Base-by-base conservation (phyloP, 257 asterid genomes). In the Paulownia fortunei region DNA sequence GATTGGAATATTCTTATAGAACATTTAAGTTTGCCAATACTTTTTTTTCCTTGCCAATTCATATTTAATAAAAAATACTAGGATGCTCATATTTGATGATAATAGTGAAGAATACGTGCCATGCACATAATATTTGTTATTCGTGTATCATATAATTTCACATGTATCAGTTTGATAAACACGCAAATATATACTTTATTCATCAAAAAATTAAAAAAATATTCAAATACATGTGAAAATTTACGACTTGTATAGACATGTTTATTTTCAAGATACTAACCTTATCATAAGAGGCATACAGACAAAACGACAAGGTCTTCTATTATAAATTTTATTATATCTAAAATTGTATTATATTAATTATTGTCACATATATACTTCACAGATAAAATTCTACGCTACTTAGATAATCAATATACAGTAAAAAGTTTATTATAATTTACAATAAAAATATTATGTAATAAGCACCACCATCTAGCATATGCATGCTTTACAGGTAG, bases 401-500 rank as follows among this genome's bases (percentile, higher is more conserved):
- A n/a, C n/a, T n/a, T n/a, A n/a, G n/a, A n/a, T n/a, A n/a, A n/a
- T n/a, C n/a, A n/a, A n/a, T n/a, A n/a, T n/a, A n/a, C n/a, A n/a
- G n/a, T n/a, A n/a, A n/a, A n/a, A n/a, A n/a, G n/a, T n/a, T n/a
- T n/a, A n/a, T n/a, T n/a, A n/a, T n/a, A n/a, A n/a, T n/a, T n/a
- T n/a, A n/a, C n/a, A n/a, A n/a, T n/a, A n/a, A n/a, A n/a, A n/a
- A n/a, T n/a, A n/a, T n/a, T n/a, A n/a, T n/a, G n/a, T n/a, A n/a
- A n/a, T n/a, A n/a, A n/a, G n/a, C n/a, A n/a, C n/a, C n/a, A n/a
- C n/a, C n/a, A n/a, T n/a, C n/a, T n/a, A n/a, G n/a, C 11, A 60
- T 30, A 21, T 18, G 13, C 72, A 39, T 39, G 52, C 13, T 47
- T 58, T 49, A 78, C 72, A 59, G 67, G 74, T 79, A 72, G 88